phyloP scores from a whole-genome alignment of 2,329 filamentous ascomycete species.

The Penicillium expansum region DNA sequence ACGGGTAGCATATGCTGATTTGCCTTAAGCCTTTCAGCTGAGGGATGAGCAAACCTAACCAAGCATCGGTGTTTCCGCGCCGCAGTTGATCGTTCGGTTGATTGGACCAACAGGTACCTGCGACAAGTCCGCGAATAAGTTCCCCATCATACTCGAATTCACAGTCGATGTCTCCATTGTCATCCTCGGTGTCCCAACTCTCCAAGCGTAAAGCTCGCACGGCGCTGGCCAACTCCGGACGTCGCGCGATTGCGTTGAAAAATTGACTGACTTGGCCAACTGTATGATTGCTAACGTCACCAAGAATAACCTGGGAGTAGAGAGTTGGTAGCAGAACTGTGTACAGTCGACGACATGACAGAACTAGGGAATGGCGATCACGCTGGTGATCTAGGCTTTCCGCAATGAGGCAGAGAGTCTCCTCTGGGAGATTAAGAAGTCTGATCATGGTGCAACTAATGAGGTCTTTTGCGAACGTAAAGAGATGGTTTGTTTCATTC shows the following conservation, averaged over 20 bases:
- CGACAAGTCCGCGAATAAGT: neutral
- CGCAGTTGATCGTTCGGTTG: neutral
- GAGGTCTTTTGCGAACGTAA: neutral
- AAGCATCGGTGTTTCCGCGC: constrained; percentile 1
- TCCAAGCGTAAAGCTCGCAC: neutral
- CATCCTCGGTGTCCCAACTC: neutral
- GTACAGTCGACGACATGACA: neutral
- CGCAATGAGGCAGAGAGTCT: neutral
- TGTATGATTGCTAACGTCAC: neutral
- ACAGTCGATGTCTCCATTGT: neutral
- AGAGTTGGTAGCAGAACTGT: neutral
- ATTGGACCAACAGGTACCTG: neutral
- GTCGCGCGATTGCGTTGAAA: neutral
- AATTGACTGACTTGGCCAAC: neutral
- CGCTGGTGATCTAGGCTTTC: neutral
- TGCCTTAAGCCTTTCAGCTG: neutral
- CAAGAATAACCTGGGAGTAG: neutral
- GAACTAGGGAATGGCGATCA: neutral
- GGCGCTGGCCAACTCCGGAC: neutral
- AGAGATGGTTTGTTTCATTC: neutral
- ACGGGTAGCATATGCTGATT: neutral
- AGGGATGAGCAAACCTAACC: constrained; percentile 1
- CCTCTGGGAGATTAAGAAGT: neutral
- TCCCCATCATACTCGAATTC: neutral
- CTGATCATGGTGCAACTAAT: neutral